Evolutionary conservation across 257 asterid genomes (phyloP), one percentile per base, ranked within the genome.

Genomic region (Solanum appendiculatum): DNA sequence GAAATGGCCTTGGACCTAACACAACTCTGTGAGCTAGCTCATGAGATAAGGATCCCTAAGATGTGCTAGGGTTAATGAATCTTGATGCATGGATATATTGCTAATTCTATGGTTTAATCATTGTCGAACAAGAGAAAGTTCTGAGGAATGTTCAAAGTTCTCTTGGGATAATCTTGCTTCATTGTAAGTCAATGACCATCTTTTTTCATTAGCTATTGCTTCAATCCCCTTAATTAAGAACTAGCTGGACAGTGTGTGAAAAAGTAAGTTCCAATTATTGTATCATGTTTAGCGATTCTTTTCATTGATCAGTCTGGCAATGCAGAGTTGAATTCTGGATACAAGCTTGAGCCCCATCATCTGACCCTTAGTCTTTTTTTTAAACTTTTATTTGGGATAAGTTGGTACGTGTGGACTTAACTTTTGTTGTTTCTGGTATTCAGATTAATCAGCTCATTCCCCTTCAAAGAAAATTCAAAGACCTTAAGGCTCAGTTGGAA

Each of bases 371-470:
- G 6, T 15, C 1, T 11, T 48, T 46, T 72, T 73, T 36, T 20
- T 9, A n/a, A 60, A 20, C 29, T 20, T 23, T 16, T 29, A 9
- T 44, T 4, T 1, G n/a, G 85, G 42, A 80, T 18, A 29, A 44
- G 27, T 29, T 16, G 72, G 66, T 15, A 51, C 9, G 40, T 21
- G 16, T 9, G 34, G 16, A 14, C 66, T 73, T 58, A 39, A 36
- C n/a, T 36, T 69, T 64, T 23, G 6, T 89, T 73, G 78, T 64
- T 87, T 83, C 86, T 90, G 82, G 73, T 84, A 88, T 93, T 51
- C 95, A 97, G 99, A 95, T 97, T 86, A 92, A 87, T 73, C 93
- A 90, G 91, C 98, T 97, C 88, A 96, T 94, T 89, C 99, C 99
- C 80, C 92, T 93, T 88, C 96, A 97, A 89, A 93, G 92, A 90